Evolutionary conservation across 257 asterid species (phyloP), one percentile per base, ranked within the genome.

Genomic region (Apocynum venetum): DNA sequence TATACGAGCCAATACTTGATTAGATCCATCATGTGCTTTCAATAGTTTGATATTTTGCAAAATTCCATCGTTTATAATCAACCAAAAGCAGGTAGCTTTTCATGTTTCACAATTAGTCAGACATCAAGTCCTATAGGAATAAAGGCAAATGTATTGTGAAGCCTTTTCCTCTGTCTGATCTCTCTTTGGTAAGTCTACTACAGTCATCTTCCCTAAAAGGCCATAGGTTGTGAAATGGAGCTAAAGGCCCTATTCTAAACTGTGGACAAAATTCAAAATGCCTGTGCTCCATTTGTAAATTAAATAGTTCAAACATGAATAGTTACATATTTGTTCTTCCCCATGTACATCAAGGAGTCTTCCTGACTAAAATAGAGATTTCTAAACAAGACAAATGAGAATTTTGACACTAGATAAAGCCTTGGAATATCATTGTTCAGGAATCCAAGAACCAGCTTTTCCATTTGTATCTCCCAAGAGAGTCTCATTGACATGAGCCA

Each of bases 101-200:
- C 74, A 44, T 77, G 38, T 72, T 81, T 72, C 67, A 76, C 41
- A 40, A 75, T 72, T 72, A 80, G 68, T 77, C 73, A 74, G 60
- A 41, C 53, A 76, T 76, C 61, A 80, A 83, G 78, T 67, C 79
- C 51, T 57, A 46, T 51, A n/a, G 49, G 68, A 44, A 57, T 31
- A 74, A 74, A 80, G 75, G 60, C 69, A 72, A 48, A 76, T 73
- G 19, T 73, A 40, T 44, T 25, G 59, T 55, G 71, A 68, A 68
- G 84, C 76, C 74, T 65, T 78, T 46, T 74, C 55, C 66, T 19
- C 40, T 74, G 83, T 72, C 81, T 79, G 38, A 66, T 74, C 80
- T 76, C 80, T 25, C 73, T 80, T 77, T 77, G 81, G 83, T 74
- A 77, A 78, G 67, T 60, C 53, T 40, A 69, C 71, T 63, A 44